These are phyloP conservation scores for Stevia rebaudiana DNA, from an alignment of 140 eudicot species.

Conservation along the genomic window DNA sequence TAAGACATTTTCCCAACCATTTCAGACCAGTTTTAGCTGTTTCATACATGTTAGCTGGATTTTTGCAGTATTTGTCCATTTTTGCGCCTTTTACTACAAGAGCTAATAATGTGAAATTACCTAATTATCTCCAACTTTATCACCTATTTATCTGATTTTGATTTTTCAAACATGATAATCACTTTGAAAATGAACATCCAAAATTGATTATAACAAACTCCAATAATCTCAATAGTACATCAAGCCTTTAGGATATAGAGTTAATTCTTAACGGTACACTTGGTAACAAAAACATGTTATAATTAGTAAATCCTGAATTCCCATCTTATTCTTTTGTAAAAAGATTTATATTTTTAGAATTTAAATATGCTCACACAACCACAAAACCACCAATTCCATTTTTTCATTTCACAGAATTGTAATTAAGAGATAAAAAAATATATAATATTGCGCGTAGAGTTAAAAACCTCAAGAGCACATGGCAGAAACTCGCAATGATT, in stretches of 20 bases:
- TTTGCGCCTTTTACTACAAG: too few species aligned
- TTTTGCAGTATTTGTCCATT: too few species aligned
- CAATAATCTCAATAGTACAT: background rate
- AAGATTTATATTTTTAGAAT: background rate
- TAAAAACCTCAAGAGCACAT: constrained; percentile 70
- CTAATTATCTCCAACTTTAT: background rate
- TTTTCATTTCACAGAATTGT: background rate
- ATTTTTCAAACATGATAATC: background rate
- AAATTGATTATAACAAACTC: constrained; percentile 4
- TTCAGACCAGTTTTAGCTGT: too few species aligned
- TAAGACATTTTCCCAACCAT: too few species aligned
- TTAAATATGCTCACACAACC: background rate
- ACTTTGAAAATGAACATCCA: background rate
- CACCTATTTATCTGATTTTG: background rate
- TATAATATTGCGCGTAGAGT: constrained; percentile 11
- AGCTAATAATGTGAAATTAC: constrained; percentile 2
- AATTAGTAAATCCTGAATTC: background rate
- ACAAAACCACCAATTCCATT: background rate
- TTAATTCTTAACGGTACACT: background rate
- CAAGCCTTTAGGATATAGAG: background rate
- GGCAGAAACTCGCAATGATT: constrained; percentile 56
- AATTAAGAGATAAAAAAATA: constrained; percentile 2
- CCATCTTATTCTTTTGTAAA: background rate
- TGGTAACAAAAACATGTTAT: constrained; percentile 2
- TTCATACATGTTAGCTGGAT: too few species aligned